Percentiles rank a stretch among this genome's conserved stretches.
Conservation (phyloP, 2,329 filamentous ascomycete genomes). For the Penicillium capsulatum region DNA sequence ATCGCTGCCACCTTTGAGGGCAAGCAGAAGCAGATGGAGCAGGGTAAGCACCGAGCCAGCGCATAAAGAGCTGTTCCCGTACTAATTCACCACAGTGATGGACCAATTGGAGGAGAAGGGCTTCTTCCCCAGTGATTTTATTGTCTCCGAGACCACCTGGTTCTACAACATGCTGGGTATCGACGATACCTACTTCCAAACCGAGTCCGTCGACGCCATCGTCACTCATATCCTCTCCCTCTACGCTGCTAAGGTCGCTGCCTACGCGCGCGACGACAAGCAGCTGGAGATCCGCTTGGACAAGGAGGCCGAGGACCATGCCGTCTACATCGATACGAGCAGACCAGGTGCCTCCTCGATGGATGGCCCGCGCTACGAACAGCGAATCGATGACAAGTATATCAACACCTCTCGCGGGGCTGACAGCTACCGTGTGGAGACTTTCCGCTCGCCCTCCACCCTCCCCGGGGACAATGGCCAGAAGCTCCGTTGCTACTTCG, state of each 20-base stretch:
- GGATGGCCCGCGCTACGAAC: slow-evolving; percentile 84
- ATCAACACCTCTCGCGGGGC: slow-evolving; percentile 70
- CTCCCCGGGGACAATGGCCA: slow-evolving; percentile 71
- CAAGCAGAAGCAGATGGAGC: slow-evolving; percentile 84
- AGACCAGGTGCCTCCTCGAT: slow-evolving; percentile 75
- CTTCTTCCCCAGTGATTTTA: slow-evolving; percentile 79
- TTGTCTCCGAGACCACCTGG: slow-evolving; percentile 85
- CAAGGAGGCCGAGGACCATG: slow-evolving; percentile 91
- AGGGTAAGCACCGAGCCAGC: slow-evolving; percentile 50
- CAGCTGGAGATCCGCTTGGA: slow-evolving; percentile 90
- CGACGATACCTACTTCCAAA: slow-evolving; percentile 96
- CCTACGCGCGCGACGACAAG: slow-evolving; percentile 88
- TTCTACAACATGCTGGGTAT: slow-evolving; percentile 98
- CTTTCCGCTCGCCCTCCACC: slow-evolving; percentile 84
- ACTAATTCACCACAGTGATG: slow-evolving; percentile 58
- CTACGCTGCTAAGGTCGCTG: slow-evolving; percentile 94
- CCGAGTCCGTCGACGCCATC: slow-evolving; percentile 80
- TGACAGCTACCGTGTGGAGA: slow-evolving; percentile 88
- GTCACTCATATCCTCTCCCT: slow-evolving; percentile 92
- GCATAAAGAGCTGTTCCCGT: too few species aligned
- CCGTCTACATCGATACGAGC: slow-evolving; percentile 98
- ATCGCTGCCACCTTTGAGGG: slow-evolving; percentile 91
- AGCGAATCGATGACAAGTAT: slow-evolving; percentile 91
- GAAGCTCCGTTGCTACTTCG: slow-evolving; percentile 94
- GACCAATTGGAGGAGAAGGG: slow-evolving; percentile 70